Evolutionary conservation across 352 stramenopile species (phyloP).

Genomic region (Globisporangium abappressorium): DNA sequence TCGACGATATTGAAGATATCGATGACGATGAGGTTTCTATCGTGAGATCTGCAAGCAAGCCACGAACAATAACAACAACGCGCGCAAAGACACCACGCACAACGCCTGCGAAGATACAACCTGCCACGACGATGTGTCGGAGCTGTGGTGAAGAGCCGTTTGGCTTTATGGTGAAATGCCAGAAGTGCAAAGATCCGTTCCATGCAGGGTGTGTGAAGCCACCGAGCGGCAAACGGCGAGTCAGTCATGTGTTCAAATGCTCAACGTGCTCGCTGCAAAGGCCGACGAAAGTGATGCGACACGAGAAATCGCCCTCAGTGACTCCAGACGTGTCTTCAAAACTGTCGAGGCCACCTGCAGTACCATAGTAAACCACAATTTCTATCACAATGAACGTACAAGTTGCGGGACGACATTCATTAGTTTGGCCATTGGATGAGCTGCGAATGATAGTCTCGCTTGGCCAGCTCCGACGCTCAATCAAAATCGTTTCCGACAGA

Average conservation of each 20-base stretch:
- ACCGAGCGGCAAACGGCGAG: conserved; percentile 21
- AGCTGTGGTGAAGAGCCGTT: conserved; percentile 39
- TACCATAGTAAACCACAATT: not conserved
- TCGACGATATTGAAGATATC: conserved; percentile 19
- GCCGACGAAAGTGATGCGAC: conserved; percentile 24
- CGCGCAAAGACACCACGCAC: not conserved
- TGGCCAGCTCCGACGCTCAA: conserved; percentile 1
- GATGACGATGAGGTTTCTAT: not conserved
- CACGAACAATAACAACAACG: not conserved
- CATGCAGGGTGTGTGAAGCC: conserved; percentile 42
- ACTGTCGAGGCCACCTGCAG: not conserved
- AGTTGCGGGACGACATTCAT: not conserved
- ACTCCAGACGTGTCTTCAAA: conserved; percentile 3
- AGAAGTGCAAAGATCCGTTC: conserved; percentile 49
- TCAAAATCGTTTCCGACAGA: conserved; percentile 43
- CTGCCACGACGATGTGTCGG: conserved; percentile 4
- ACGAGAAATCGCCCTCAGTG: not conserved
- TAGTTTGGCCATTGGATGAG: not conserved
- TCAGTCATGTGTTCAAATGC: conserved; percentile 32
- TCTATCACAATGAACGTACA: not conserved
- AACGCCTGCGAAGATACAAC: not conserved
- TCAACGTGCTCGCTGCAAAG: conserved; percentile 22
- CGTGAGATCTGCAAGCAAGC: not conserved
- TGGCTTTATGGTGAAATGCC: conserved; percentile 54
- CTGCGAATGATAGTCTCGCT: not conserved